A percentile compares a stretch with the other conserved stretches of the same genome.
phyloP scores from a whole-genome alignment of 108 stramenopile genomes.

The Skeletonema potamos region DNA sequence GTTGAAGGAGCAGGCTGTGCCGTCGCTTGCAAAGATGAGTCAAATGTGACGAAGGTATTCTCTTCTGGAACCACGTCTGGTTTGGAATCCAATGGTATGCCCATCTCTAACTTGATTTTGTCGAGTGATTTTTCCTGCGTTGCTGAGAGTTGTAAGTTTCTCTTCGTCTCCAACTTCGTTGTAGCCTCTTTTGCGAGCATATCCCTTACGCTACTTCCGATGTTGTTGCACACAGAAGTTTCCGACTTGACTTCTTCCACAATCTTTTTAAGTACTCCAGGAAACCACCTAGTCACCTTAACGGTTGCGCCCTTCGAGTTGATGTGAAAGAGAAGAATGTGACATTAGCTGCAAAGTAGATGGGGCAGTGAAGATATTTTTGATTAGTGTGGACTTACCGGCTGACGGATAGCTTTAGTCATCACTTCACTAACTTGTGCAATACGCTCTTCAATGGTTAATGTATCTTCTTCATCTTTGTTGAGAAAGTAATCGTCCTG shows the following conservation, averaged over 20 bases:
- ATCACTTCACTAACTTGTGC: constrained; percentile 43
- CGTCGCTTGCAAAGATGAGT: background rate
- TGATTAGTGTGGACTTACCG: constrained; percentile 17
- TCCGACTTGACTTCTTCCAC: constrained; percentile 59
- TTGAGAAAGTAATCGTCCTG: constrained; percentile 38
- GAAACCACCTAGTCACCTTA: constrained; percentile 77
- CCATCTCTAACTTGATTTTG: constrained; percentile 56
- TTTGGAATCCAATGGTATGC: constrained; percentile 18
- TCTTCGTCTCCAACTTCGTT: constrained; percentile 47
- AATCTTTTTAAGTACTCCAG: constrained; percentile 72
- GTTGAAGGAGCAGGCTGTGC: background rate
- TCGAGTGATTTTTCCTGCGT: constrained; percentile 65
- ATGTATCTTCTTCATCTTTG: constrained; percentile 6
- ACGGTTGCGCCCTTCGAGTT: constrained; percentile 48
- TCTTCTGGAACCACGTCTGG: constrained; percentile 2
- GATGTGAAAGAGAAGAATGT: background rate
- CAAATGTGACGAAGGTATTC: background rate
- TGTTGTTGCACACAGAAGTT: constrained; percentile 11
- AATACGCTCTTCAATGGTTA: constrained; percentile 56
- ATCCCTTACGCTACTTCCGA: constrained; percentile 27
- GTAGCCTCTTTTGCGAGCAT: constrained; percentile 56
- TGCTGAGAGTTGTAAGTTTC: constrained; percentile 45
- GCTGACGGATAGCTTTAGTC: constrained; percentile 48
- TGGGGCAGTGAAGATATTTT: background rate
- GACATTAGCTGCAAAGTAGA: background rate